Percentiles rank a stretch among this genome's conserved stretches.
Evolutionary conservation across 148 eudicot genomes (phyloP).

Genomic region (Fallopia convolvulus): DNA sequence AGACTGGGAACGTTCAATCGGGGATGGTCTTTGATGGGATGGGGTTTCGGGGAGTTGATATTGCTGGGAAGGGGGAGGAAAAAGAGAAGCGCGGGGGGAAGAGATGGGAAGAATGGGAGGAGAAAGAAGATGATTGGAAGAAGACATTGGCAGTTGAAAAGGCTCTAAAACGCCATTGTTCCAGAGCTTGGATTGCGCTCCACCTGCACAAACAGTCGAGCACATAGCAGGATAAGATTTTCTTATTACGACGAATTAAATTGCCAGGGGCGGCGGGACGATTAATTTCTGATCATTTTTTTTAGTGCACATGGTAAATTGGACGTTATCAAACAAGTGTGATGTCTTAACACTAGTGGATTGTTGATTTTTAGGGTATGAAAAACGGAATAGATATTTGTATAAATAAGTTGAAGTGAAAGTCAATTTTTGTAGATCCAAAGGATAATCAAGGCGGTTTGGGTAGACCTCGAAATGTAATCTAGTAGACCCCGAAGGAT

Average conservation of each 20-base stretch:
- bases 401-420: too few relatives aligned
- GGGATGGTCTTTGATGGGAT: neutral
- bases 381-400: too few relatives aligned
- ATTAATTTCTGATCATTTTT: too few relatives aligned
- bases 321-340: too few relatives aligned
- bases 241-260: neutral
- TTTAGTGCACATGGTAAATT: too few relatives aligned
- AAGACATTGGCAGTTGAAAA: neutral
- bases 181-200: neutral
- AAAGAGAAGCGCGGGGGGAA: neutral
- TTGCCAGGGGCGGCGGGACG: neutral
- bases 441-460: too few relatives aligned
- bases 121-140: neutral
- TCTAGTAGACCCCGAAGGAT: too few relatives aligned
- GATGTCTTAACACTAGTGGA: too few relatives aligned
- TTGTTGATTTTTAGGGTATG: too few relatives aligned
- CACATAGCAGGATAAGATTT: neutral
- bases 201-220: neutral
- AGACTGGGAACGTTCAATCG: slow-evolving; percentile 8
- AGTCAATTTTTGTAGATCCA: too few relatives aligned
- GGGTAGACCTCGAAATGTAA: too few relatives aligned
- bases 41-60: neutral
- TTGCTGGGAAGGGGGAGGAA: slow-evolving; percentile 3
- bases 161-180: neutral
- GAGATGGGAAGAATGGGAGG: slow-evolving; percentile 2